Evolutionary conservation across 2,329 filamentous ascomycete species (phyloP).

Genomic region (Onygena corvina): DNA sequence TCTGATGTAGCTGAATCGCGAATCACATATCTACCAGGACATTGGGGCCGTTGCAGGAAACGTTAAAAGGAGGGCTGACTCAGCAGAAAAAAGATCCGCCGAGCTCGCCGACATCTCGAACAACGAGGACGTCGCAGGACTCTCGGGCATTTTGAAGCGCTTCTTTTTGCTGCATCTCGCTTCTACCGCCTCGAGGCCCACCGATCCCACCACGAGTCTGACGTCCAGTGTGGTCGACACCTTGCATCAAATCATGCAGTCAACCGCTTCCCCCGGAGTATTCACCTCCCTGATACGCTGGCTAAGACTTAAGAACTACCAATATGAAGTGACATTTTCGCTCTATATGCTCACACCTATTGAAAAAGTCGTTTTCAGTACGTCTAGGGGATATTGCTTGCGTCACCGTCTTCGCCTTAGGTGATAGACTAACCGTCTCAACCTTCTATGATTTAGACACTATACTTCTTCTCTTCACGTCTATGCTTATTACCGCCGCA

Average conservation of each 20-base stretch:
- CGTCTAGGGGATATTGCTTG: slow-evolving; percentile 27
- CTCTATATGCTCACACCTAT: slow-evolving; percentile 95
- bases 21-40: too few species aligned
- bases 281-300: slow-evolving; percentile 57
- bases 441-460: slow-evolving; percentile 52
- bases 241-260: slow-evolving; percentile 5
- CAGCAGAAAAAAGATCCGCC: too few species aligned
- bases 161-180: too few species aligned
- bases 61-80: neutral
- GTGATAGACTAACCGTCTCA: slow-evolving; percentile 5
- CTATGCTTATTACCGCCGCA: slow-evolving; percentile 73
- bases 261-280: slow-evolving; percentile 24
- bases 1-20: too few species aligned
- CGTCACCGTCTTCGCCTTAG: slow-evolving; percentile 2
- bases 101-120: too few species aligned
- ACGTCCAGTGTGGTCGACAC: too few species aligned
- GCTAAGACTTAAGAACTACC: slow-evolving; percentile 91
- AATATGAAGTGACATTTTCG: slow-evolving; percentile 93
- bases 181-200: too few species aligned
- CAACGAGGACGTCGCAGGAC: too few species aligned
- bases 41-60: too few species aligned
- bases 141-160: too few species aligned
- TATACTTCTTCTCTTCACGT: slow-evolving; percentile 77
- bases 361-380: slow-evolving; percentile 97
- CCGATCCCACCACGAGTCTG: too few species aligned